phyloP scores from a whole-genome alignment of 768 basidiomycete species.

The Lyophyllum semitale region DNA sequence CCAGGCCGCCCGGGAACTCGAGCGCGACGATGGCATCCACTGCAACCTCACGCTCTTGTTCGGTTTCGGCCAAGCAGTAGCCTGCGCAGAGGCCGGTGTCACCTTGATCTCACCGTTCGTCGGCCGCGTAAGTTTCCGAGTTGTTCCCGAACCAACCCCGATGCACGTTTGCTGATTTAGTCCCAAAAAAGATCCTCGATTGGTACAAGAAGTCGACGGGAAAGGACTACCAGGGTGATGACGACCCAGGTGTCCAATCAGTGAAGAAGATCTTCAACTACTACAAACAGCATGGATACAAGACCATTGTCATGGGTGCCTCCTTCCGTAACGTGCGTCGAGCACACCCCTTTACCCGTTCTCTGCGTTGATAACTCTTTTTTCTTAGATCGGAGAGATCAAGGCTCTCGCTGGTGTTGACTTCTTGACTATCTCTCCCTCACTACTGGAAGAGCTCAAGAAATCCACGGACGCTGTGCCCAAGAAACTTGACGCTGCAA shows the following conservation, averaged over 20 bases:
- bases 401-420: conserved; percentile 94
- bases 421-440: conserved; percentile 93
- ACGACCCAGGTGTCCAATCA: conserved; percentile 94
- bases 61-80: conserved; percentile 98
- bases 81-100: conserved; percentile 97
- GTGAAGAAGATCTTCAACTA: conserved; percentile 99
- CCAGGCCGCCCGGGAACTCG: conserved; percentile 96
- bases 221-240: conserved; percentile 85
- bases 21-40: conserved; percentile 91
- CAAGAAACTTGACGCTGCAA: conserved; percentile 74
- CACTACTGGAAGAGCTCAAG: conserved; percentile 91
- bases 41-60: conserved; percentile 99
- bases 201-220: conserved; percentile 97
- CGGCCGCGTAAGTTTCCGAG: conserved; percentile 74
- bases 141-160: conserved; percentile 12
- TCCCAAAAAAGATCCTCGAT: conserved; percentile 88
- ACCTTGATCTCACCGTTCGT: conserved; percentile 99
- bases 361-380: conserved; percentile 4
- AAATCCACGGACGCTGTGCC: conserved; percentile 76
- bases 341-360: background rate
- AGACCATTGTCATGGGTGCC: conserved; percentile 99
- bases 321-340: conserved; percentile 93
- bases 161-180: conserved; percentile 9
- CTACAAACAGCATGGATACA: conserved; percentile 98
- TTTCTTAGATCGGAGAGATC: conserved; percentile 80